A percentile compares a stretch with the other conserved stretches of the same genome.
Evolutionary conservation across 352 stramenopile genomes (phyloP).

Genomic region (Phytophthora syringae): DNA sequence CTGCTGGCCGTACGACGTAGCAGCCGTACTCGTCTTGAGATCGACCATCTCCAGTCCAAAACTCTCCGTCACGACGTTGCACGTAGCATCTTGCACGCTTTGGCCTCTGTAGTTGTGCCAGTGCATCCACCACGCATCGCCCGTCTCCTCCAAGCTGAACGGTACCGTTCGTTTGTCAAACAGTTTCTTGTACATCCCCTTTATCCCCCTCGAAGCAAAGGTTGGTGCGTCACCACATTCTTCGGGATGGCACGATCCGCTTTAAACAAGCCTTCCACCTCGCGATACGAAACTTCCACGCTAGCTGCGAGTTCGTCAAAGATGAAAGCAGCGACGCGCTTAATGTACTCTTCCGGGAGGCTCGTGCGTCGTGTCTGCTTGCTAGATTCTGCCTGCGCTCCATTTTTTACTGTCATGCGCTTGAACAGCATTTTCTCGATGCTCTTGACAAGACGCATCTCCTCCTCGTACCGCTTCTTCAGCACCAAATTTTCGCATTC

Average conservation of each 20-base stretch:
- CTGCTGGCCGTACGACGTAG: conserved; percentile 58
- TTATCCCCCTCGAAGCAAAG: conserved; percentile 40
- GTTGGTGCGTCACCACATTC: conserved; percentile 26
- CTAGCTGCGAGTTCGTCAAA: conserved; percentile 42
- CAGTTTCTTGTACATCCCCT: conserved; percentile 46
- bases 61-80: conserved; percentile 60
- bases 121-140: conserved; percentile 45
- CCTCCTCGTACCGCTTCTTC: conserved; percentile 35
- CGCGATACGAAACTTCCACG: conserved; percentile 43
- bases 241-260: conserved; percentile 19
- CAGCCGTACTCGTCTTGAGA: conserved; percentile 46
- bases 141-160: conserved; percentile 36
- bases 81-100: conserved; percentile 21
- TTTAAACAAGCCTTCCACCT: conserved; percentile 44
- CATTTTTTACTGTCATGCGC: conserved; percentile 9
- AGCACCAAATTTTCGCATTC: conserved; percentile 38
- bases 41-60: conserved; percentile 57
- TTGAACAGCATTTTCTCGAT: conserved; percentile 39
- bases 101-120: conserved; percentile 35
- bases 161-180: conserved; percentile 42
- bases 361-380: conserved; percentile 20
- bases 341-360: conserved; percentile 25
- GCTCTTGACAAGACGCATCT: conserved; percentile 37
- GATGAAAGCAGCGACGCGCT: conserved; percentile 33
- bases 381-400: conserved; percentile 1